Percentiles rank a stretch among this genome's conserved stretches.
phyloP scores from a whole-genome alignment of 768 basidiomycete species.

The Leucosporidium creatinivorum region DNA sequence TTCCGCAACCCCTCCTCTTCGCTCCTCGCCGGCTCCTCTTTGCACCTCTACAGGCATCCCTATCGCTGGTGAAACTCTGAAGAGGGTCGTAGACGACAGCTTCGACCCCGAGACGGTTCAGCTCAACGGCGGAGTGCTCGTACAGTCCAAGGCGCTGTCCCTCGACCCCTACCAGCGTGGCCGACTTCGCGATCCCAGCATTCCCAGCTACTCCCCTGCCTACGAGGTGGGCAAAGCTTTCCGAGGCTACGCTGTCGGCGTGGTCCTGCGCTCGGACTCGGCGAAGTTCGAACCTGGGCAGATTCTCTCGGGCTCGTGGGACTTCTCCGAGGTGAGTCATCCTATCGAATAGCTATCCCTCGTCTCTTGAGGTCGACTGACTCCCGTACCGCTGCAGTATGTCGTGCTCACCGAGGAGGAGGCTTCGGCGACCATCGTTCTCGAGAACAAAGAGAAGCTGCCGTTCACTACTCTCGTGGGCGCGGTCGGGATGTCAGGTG shows the following conservation, averaged over 20 bases:
- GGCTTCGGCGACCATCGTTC: too few species aligned
- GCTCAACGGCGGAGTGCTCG: background rate
- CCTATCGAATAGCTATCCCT: background rate
- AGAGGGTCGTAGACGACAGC: background rate
- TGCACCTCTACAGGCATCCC: background rate
- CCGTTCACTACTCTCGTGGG: too few species aligned
- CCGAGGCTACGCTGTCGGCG: background rate
- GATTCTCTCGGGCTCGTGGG: too few species aligned
- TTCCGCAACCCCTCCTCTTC: too few species aligned
- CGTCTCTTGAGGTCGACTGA: background rate
- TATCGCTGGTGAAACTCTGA: background rate
- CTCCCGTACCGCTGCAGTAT: too few species aligned
- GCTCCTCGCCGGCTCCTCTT: too few species aligned
- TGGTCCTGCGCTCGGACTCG: background rate
- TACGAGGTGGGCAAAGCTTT: background rate
- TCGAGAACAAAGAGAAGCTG: too few species aligned
- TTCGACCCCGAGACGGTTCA: slow-evolving; percentile 2
- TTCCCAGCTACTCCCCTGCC: background rate
- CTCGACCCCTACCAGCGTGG: background rate
- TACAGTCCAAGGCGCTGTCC: background rate
- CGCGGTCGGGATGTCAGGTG: too few species aligned
- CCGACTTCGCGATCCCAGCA: background rate
- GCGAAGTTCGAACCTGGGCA: background rate
- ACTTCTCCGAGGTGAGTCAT: too few species aligned
- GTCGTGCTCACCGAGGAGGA: too few species aligned